These are phyloP conservation scores for Magnolia changhungtana DNA, from an alignment of 164 flowering plant species.

Conservation along the genomic window DNA sequence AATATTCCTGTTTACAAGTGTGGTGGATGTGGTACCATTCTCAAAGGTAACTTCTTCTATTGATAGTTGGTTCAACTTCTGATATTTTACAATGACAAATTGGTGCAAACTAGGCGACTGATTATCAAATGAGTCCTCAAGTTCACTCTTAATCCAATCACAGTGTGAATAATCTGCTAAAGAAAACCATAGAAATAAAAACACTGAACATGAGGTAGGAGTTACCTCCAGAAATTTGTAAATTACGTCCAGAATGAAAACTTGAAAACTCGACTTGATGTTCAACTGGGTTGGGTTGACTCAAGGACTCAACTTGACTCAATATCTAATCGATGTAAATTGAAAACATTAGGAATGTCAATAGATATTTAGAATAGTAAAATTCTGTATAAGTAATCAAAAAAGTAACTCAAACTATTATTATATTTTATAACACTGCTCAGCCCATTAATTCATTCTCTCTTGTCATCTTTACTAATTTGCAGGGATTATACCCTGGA, in stretches of 20 bases:
- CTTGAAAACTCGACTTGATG: no score
- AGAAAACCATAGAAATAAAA: not conserved
- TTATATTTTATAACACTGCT: not conserved
- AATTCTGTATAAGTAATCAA: no score
- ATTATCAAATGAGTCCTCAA: not conserved
- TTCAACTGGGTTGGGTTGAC: no score
- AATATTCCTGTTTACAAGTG: conserved; percentile 59
- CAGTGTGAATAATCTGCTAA: not conserved
- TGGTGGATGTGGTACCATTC: conserved; percentile 66
- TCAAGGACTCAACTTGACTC: no score
- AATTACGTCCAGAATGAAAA: no score
- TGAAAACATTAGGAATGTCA: no score
- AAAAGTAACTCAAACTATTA: not conserved
- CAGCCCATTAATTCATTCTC: not conserved
- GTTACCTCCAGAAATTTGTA: no score
- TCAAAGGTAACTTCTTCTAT: conserved; percentile 47
- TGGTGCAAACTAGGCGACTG: not conserved
- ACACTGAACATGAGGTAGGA: no score
- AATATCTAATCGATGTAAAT: no score
- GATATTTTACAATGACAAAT: not conserved
- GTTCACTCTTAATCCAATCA: not conserved
- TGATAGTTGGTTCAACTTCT: not conserved
- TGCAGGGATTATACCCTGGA: conserved; percentile 95
- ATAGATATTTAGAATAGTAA: no score
- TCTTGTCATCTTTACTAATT: not conserved